A percentile compares a stretch with the other conserved stretches of the same genome.
phyloP scores from a whole-genome alignment of 352 stramenopile genomes.

The Saprolegnia diclina region DNA sequence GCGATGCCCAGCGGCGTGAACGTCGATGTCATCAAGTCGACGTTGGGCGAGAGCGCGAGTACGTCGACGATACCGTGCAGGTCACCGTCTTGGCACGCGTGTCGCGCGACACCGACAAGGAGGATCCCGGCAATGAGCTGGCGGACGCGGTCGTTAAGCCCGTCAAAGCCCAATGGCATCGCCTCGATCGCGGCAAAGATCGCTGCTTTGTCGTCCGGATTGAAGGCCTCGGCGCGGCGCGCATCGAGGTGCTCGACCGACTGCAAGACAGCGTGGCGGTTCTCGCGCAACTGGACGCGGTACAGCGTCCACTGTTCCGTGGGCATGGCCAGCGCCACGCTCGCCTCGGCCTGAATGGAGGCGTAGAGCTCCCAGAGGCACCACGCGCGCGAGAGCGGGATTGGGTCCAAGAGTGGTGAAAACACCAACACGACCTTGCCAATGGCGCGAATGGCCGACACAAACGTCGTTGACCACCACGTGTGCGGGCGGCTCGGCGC shows the following conservation, averaged over 20 bases:
- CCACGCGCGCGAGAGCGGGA: conserved; percentile 24
- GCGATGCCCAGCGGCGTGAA: conserved; percentile 19
- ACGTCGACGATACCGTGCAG: conserved; percentile 8
- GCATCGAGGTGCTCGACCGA: conserved; percentile 8
- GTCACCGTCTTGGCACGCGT: conserved; percentile 20
- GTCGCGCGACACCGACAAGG: conserved; percentile 12
- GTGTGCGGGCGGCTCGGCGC: conserved; percentile 14
- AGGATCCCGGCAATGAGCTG: conserved; percentile 22
- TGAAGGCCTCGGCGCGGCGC: conserved; percentile 15
- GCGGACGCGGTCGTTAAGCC: conserved; percentile 18
- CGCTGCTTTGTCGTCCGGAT: conserved; percentile 4
- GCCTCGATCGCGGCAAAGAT: conserved; percentile 18
- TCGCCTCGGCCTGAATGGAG: conserved; percentile 6
- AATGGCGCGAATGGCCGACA: conserved; percentile 19
- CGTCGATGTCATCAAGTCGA: conserved; percentile 16
- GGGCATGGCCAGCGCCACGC: conserved; percentile 19
- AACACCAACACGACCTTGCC: conserved; percentile 27
- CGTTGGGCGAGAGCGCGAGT: background rate
- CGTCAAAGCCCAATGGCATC: conserved; percentile 7
- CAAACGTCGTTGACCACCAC: conserved; percentile 27
- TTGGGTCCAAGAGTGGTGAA: conserved; percentile 17
- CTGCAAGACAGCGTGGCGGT: conserved; percentile 15
- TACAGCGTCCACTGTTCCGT: conserved; percentile 26
- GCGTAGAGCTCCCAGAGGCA: conserved; percentile 27
- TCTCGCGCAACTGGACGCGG: conserved; percentile 18